A percentile compares a stretch with the other conserved stretches of the same genome.
These are phyloP conservation scores for Diaporthe vaccinii DNA, from an alignment of 2,329 filamentous ascomycete genomes.

Conservation along the genomic window DNA sequence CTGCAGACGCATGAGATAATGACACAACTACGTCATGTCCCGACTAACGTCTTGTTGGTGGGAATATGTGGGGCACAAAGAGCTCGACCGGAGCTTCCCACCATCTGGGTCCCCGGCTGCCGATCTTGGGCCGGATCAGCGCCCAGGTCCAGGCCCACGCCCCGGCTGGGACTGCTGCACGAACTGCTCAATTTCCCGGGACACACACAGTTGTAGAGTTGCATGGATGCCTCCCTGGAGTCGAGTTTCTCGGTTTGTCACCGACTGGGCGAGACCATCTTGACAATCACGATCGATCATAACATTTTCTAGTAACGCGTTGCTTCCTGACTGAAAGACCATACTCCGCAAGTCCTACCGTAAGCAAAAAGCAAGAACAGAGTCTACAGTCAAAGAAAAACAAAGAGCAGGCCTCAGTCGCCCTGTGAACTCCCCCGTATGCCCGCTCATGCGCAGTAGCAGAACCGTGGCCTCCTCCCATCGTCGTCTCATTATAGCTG, in stretches of 20 bases:
- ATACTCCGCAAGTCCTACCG: conserved; percentile 25
- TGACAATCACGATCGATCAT: background rate
- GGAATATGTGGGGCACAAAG: conserved; percentile 15
- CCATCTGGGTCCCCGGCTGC: background rate
- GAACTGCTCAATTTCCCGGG: background rate
- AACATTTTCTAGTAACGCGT: conserved; percentile 17
- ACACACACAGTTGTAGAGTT: background rate
- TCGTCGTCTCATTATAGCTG: background rate
- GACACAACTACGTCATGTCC: conserved; percentile 19
- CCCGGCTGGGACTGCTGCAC: background rate
- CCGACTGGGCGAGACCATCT: background rate
- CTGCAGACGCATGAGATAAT: background rate
- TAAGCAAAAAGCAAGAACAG: conserved; percentile 16
- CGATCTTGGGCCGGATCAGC: conserved; percentile 17
- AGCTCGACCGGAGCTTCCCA: conserved; percentile 10
- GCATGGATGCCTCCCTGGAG: background rate
- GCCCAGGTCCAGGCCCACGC: background rate
- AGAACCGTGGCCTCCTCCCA: background rate
- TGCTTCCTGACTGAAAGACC: conserved; percentile 21
- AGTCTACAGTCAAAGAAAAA: conserved; percentile 31
- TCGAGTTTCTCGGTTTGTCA: background rate
- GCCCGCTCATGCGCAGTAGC: conserved; percentile 22
- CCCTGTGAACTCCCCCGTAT: conserved; percentile 25
- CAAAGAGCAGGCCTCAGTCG: conserved; percentile 19
- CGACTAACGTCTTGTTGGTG: conserved; percentile 26